A percentile compares a stretch with the other conserved stretches of the same genome.
These are phyloP conservation scores for Ceratocystis eucalypticola DNA, from an alignment of 2,329 filamentous ascomycete species.

Conservation along the genomic window DNA sequence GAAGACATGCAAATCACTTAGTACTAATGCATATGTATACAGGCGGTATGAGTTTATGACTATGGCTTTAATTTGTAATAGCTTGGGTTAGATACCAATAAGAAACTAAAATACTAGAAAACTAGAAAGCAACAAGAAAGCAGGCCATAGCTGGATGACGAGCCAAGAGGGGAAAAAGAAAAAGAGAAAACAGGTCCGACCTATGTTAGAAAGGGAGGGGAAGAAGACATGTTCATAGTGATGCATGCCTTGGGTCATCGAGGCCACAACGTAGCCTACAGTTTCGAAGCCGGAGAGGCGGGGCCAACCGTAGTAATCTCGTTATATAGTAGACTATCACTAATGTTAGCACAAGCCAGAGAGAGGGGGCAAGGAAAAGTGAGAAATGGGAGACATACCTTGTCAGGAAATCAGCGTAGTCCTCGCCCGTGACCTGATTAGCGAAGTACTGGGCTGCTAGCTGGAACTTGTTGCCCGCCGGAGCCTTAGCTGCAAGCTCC, in stretches of 20 bases:
- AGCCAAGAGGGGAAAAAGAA: neutral
- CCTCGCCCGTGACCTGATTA: constrained; percentile 86
- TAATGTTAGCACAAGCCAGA: constrained; percentile 18
- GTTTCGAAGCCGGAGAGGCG: constrained; percentile 47
- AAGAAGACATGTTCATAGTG: neutral
- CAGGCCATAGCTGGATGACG: neutral
- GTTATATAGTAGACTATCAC: constrained; percentile 61
- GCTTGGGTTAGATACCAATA: neutral
- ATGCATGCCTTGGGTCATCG: neutral
- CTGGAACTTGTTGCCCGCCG: constrained; percentile 81
- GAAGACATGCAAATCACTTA: neutral
- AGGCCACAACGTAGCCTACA: constrained; percentile 31
- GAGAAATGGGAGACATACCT: constrained; percentile 38
- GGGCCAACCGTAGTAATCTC: constrained; percentile 66
- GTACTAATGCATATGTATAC: too few species aligned
- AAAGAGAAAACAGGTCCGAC: neutral
- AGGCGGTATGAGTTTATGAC: neutral
- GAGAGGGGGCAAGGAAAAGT: neutral
- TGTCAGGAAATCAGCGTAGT: constrained; percentile 94
- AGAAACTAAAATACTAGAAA: neutral
- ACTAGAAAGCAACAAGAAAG: neutral
- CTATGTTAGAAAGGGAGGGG: neutral
- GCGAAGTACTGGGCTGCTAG: constrained; percentile 88
- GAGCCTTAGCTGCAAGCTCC: constrained; percentile 56
- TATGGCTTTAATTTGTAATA: neutral